These are phyloP conservation scores for Extremus antarcticus DNA, from an alignment of 495 filamentous ascomycete genomes.

Conservation along the genomic window DNA sequence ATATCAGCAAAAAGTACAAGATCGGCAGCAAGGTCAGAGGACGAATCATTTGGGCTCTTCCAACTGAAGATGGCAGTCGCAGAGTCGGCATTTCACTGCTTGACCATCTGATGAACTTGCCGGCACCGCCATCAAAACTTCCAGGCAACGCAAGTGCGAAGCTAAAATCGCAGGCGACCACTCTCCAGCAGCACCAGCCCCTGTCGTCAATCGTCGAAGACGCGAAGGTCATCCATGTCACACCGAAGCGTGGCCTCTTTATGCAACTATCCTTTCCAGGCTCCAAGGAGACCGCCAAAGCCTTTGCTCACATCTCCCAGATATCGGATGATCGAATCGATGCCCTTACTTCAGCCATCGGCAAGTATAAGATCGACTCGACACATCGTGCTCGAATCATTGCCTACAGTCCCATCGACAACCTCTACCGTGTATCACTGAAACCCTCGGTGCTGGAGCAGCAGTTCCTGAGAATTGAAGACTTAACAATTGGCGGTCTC, in stretches of 20 bases:
- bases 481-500: slow-evolving; percentile 68
- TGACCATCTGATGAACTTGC: slow-evolving; percentile 65
- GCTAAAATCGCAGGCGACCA: slow-evolving; percentile 11
- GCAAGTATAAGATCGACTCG: slow-evolving; percentile 65
- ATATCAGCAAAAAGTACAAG: slow-evolving; percentile 63
- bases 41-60: slow-evolving; percentile 76
- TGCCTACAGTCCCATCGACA: slow-evolving; percentile 77
- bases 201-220: slow-evolving; percentile 66
- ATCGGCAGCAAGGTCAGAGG: slow-evolving; percentile 74
- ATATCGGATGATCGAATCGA: slow-evolving; percentile 82
- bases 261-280: slow-evolving; percentile 64
- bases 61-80: slow-evolving; percentile 57
- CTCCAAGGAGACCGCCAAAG: slow-evolving; percentile 33
- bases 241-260: slow-evolving; percentile 67
- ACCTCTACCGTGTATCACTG: slow-evolving; percentile 73
- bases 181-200: slow-evolving; percentile 43
- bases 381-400: slow-evolving; percentile 70
- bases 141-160: slow-evolving; percentile 15
- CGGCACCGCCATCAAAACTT: slow-evolving; percentile 28
- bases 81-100: slow-evolving; percentile 81
- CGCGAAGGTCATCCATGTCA: slow-evolving; percentile 65
- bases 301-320: slow-evolving; percentile 88
- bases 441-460: slow-evolving; percentile 74
- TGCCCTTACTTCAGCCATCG: slow-evolving; percentile 58
- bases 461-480: slow-evolving; percentile 78